Evolutionary conservation across 306 rosid species (phyloP), one percentile per base, ranked within the genome.

Genomic region (Quercus cerris): DNA sequence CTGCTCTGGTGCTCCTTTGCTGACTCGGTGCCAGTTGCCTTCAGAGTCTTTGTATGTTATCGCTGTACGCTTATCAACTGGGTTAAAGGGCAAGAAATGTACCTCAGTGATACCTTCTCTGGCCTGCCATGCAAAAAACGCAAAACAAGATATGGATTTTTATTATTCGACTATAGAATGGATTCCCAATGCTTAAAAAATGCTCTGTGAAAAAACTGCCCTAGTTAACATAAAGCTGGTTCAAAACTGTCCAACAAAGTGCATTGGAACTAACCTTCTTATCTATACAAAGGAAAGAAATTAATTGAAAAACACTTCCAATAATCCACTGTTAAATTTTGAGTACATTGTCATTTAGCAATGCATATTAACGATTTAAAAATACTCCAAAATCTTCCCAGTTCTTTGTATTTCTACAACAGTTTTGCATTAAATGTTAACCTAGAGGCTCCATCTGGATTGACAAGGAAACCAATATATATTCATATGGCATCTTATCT

Each of bases 1-100:
- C 91, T 94, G 98, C 81, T 94, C 98, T 2, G 97, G 98, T 70
- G 98, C 98, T 13, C 97, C 98, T 85, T 94, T 94, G 92, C 97
- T 94, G 19, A 88, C 91, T 74, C 98, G 74, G 76, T 87, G 88
- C 98, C 98, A 94, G 6, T 88, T 88, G n/a, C 94, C 91, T 0
- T 83, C 55, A 11, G 61, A 2, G 78, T 94, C 98, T 4, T 87
- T 82, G 81, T 90, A 94, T 77, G 98, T 92, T 54, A 94, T 90
- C 78, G 98, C 98, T 9, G 98, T 92, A 78, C 97, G 97, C 88
- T 94, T 94, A 20, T 91, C 97, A 58, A 92, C 97, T 5, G 98
- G 98, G 82, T 94, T 94, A 33, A 94, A 94, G 77, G 98, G 98
- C 25, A 94, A 76, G 84, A 94, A 94, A 77, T 94, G 97, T 4